Evolutionary conservation across 441 rosid genomes (phyloP), one percentile per base, ranked within the genome.

Genomic region (Croton setiger): DNA sequence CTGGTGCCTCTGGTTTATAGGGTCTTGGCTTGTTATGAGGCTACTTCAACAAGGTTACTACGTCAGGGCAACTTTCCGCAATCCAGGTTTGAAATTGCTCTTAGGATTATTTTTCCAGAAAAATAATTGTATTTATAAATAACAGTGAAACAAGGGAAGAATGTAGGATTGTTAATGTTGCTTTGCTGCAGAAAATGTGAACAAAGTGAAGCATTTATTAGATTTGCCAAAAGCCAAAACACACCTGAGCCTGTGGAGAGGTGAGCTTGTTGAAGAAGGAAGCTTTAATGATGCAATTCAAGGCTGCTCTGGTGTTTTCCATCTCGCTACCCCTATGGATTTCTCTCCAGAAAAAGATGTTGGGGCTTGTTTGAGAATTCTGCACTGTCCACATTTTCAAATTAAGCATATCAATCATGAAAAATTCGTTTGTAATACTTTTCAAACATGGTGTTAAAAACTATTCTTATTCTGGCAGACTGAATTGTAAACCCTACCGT

Each of bases 1-100:
- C 93, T 0, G 93, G 93, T 3, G 95, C 90, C 0, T 76, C 95
- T 0, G 93, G 95, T 88, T 91, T 78, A 84, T 91, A 35, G 95
- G 97, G 6, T 87, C 93, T 43, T 91, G 97, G 93, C 92, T 88
- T 18, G 67, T 85, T 68, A 87, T 80, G 97, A 69, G 84, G 73
- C 79, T 88, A 48, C 80, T 88, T 0, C 87, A 88, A 77, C 87
- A 72, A 3, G 90, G 90, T n/a, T 89, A 85, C 64, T 23, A 52
- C 1, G 96, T 91, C 17, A 87, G 88, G 43, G 91, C 84, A 78
- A 91, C 96, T 14, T 85, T 91, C 0, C 93, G 96, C 0, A 88
- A 89, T 51, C 88, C 91, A 17, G 82, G 97, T 89, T 60, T 20
- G 55, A 61, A 49, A 27, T 27, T 2, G 31, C 1, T 27, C 31